Conservation (phyloP, 192 early-diverging fungal species). For the Oehlia diaphana region DNA sequence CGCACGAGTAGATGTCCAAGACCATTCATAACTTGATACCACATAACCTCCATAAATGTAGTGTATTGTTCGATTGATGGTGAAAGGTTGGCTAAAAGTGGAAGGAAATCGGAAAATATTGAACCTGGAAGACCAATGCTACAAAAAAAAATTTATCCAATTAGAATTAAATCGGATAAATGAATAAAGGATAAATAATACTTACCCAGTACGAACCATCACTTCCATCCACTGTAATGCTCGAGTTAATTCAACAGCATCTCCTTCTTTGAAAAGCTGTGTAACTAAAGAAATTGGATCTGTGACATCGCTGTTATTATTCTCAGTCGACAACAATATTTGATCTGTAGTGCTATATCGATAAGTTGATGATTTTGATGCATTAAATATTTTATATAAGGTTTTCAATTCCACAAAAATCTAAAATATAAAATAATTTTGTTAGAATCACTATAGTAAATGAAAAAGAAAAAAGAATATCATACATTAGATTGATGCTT, state of each 20-base stretch:
- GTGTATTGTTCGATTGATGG: slow-evolving; percentile 31
- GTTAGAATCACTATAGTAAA: background rate
- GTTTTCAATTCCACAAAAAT: slow-evolving; percentile 23
- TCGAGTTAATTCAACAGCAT: slow-evolving; percentile 30
- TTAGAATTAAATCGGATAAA: background rate
- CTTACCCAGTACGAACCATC: slow-evolving; percentile 41
- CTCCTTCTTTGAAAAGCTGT: slow-evolving; percentile 30
- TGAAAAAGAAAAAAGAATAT: background rate
- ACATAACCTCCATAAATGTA: slow-evolving; percentile 38
- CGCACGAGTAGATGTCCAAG: slow-evolving; percentile 32
- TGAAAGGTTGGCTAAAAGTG: slow-evolving; percentile 25
- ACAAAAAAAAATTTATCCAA: background rate
- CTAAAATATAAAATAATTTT: slow-evolving; percentile 13
- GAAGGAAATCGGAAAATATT: slow-evolving; percentile 35
- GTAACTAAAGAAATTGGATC: slow-evolving; percentile 34
- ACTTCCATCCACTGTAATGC: slow-evolving; percentile 44
- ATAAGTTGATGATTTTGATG: background rate
- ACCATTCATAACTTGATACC: slow-evolving; percentile 43
- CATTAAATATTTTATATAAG: slow-evolving; percentile 16
- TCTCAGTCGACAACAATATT: background rate
- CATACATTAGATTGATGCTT: slow-evolving; percentile 10
- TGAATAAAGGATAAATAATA: background rate
- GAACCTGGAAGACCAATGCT: slow-evolving; percentile 42
- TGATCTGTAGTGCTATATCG: slow-evolving; percentile 7
- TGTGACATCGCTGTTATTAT: slow-evolving; percentile 3